Percentiles rank a stretch among this genome's conserved stretches.
phyloP scores from a whole-genome alignment of 2,329 filamentous ascomycete genomes.

The Gaeumannomyces tritici region DNA sequence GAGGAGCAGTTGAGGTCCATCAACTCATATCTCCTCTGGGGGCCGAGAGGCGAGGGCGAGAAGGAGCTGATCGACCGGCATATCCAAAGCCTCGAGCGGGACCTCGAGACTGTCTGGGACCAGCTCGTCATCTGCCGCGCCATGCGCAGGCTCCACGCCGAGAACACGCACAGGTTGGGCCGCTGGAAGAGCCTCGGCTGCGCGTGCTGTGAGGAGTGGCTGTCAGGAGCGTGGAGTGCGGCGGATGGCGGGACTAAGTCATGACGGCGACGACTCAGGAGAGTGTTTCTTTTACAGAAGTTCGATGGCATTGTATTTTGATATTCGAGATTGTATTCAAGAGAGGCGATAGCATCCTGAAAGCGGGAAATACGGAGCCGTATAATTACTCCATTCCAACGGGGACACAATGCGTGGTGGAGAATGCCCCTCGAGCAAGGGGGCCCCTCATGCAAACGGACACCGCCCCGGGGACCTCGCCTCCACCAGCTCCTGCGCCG shows the following conservation, averaged over 20 bases:
- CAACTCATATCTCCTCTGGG: background rate
- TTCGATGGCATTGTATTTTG: too few relatives aligned
- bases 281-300: too few relatives aligned
- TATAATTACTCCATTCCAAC: too few relatives aligned
- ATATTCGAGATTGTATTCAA: too few relatives aligned
- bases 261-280: too few relatives aligned
- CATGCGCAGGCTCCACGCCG: background rate
- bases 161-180: background rate
- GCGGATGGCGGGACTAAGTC: background rate
- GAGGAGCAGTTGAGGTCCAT: background rate
- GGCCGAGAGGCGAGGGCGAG: background rate
- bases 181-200: background rate
- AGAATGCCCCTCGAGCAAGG: too few relatives aligned
- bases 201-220: background rate
- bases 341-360: too few relatives aligned
- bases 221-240: background rate
- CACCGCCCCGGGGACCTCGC: background rate
- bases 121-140: background rate
- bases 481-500: background rate
- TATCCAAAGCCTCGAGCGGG: background rate
- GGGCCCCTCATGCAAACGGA: slow-evolving; percentile 2
- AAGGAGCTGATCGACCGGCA: background rate
- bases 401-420: too few relatives aligned
- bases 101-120: background rate
- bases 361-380: too few relatives aligned